Conservation (phyloP, 768 basidiomycete species). For the Amanita pallidorosea region DNA sequence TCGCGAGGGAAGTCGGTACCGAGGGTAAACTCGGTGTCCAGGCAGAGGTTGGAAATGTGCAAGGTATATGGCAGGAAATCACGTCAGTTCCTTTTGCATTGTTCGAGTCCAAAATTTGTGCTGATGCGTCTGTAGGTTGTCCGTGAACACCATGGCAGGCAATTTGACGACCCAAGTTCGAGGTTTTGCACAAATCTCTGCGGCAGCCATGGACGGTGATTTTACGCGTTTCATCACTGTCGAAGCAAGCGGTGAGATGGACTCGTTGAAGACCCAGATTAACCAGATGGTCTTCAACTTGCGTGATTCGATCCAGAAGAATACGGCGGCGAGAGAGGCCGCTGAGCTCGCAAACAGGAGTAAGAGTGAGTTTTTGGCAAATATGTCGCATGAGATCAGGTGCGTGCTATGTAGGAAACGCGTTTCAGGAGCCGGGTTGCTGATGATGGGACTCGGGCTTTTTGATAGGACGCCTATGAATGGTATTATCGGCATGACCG, state of each 20-base stretch:
- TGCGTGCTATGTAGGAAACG: constrained; percentile 24
- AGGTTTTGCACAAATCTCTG: constrained; percentile 97
- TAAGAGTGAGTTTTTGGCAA: constrained; percentile 97
- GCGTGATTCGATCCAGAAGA: constrained; percentile 95
- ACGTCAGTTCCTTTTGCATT: constrained; percentile 49
- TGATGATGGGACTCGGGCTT: not conserved
- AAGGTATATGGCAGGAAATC: constrained; percentile 98
- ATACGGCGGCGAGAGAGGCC: constrained; percentile 93
- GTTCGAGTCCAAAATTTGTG: not conserved
- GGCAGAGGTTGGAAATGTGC: constrained; percentile 92
- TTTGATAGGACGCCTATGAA: constrained; percentile 92
- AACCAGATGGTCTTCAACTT: constrained; percentile 99
- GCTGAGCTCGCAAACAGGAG: constrained; percentile 96
- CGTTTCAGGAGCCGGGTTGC: not conserved
- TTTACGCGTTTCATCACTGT: constrained; percentile 99
- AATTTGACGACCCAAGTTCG: constrained; percentile 98
- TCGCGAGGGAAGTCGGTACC: constrained; percentile 94
- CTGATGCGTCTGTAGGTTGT: constrained; percentile 43
- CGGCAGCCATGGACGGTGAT: constrained; percentile 97
- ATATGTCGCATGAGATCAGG: constrained; percentile 97
- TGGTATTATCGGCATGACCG: constrained; percentile 99
- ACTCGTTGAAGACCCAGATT: constrained; percentile 97
- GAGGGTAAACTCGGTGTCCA: constrained; percentile 98
- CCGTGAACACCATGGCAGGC: constrained; percentile 96
- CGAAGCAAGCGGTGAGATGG: constrained; percentile 98